Evolutionary conservation across 2,329 filamentous ascomycete genomes (phyloP).

Genomic region (Botrytis elliptica): DNA sequence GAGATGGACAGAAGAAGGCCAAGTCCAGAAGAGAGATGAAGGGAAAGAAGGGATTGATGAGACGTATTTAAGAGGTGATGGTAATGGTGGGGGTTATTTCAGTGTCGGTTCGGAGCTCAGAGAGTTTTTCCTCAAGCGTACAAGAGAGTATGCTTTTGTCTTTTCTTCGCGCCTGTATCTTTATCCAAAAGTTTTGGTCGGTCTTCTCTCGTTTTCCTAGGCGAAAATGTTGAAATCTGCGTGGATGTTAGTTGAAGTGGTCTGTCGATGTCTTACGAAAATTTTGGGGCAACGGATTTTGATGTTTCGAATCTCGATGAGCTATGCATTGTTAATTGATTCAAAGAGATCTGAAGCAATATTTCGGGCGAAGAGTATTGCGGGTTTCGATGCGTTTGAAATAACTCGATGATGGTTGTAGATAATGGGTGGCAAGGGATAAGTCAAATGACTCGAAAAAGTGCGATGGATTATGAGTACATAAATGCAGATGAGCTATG

Average conservation of each 20-base stretch:
- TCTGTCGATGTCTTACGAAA: background rate
- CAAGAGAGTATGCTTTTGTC: background rate
- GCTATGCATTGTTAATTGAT: background rate
- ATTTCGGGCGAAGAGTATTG: too few species aligned
- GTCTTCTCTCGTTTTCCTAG: background rate
- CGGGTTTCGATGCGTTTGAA: background rate
- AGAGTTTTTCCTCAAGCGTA: background rate
- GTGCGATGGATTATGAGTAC: background rate
- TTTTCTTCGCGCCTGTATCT: background rate
- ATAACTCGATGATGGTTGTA: background rate
- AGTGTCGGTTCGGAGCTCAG: background rate
- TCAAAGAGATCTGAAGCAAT: too few species aligned
- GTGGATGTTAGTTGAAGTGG: background rate
- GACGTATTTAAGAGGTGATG: background rate
- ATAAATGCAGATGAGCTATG: conserved; percentile 5
- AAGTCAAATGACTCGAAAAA: too few species aligned
- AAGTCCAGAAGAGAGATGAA: conserved; percentile 14
- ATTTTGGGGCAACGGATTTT: too few species aligned
- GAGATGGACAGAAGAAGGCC: conserved; percentile 5
- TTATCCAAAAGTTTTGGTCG: conserved; percentile 8
- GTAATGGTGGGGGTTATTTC: background rate
- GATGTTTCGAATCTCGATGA: background rate
- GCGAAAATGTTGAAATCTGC: background rate
- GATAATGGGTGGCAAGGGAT: background rate
- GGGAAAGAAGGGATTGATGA: conserved; percentile 20